Evolutionary conservation across 768 basidiomycete species (phyloP).

Genomic region (Panus rudis): DNA sequence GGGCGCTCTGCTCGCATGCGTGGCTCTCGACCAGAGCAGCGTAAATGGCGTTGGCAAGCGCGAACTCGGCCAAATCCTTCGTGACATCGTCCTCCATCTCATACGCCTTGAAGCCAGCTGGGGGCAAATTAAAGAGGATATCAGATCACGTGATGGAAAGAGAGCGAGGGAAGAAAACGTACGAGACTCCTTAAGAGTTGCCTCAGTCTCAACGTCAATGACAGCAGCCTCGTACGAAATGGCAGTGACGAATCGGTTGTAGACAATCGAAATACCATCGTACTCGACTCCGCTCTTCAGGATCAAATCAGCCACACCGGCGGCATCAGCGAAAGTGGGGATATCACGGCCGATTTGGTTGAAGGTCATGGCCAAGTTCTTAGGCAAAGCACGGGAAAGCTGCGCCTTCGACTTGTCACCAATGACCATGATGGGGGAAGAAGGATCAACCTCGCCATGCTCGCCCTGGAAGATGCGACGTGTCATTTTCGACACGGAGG

Average conservation of each 20-base stretch:
- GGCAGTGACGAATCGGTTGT: constrained; percentile 85
- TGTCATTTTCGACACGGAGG: constrained; percentile 87
- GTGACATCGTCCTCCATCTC: constrained; percentile 97
- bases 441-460: constrained; percentile 40
- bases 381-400: constrained; percentile 55
- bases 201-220: constrained; percentile 76
- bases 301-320: constrained; percentile 89
- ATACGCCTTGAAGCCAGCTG: constrained; percentile 89
- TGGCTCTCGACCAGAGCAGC: constrained; percentile 92
- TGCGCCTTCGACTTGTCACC: constrained; percentile 98
- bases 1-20: constrained; percentile 90
- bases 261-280: constrained; percentile 74
- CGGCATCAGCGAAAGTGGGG: constrained; percentile 95
- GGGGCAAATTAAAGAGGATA: constrained; percentile 4
- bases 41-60: constrained; percentile 93
- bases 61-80: constrained; percentile 90
- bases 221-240: constrained; percentile 81
- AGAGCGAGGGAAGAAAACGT: constrained; percentile 25
- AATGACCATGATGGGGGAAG: constrained; percentile 75
- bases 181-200: constrained; percentile 77
- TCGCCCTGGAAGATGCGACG: constrained; percentile 60
- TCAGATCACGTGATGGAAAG: background rate
- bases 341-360: constrained; percentile 98
- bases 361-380: constrained; percentile 79
- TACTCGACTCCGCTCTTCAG: constrained; percentile 78